These are phyloP conservation scores for Penicillium sp. DNA, from an alignment of 2,329 filamentous ascomycete genomes.

Conservation along the genomic window DNA sequence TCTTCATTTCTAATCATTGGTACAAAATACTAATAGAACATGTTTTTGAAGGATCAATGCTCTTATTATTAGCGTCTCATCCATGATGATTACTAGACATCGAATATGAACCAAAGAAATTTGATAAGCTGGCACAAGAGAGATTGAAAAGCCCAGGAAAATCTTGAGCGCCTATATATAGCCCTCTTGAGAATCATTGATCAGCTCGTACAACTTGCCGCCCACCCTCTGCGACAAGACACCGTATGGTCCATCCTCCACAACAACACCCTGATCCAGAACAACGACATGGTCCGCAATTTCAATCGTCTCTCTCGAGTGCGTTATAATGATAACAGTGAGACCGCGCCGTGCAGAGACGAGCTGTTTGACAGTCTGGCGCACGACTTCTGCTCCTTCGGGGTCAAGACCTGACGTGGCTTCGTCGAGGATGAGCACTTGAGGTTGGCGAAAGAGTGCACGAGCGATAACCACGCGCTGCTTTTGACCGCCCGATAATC, in stretches of 20 bases:
- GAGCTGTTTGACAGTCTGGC: constrained; percentile 60
- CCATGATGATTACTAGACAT: not conserved
- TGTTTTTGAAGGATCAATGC: no score
- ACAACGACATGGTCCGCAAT: constrained; percentile 72
- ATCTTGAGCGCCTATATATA: not conserved
- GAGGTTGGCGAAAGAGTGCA: constrained; percentile 68
- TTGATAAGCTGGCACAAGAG: not conserved
- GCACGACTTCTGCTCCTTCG: constrained; percentile 63
- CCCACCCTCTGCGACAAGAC: constrained; percentile 52
- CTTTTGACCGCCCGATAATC: constrained; percentile 75
- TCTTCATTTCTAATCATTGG: no score
- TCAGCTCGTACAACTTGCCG: constrained; percentile 47
- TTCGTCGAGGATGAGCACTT: constrained; percentile 79
- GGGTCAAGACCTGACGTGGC: constrained; percentile 78
- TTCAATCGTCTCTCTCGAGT: constrained; percentile 81
- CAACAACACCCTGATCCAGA: constrained; percentile 62
- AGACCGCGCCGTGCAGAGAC: constrained; percentile 48
- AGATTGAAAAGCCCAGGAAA: not conserved
- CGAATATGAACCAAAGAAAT: not conserved
- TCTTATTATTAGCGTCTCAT: no score
- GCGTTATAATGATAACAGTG: constrained; percentile 78
- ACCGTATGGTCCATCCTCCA: constrained; percentile 68
- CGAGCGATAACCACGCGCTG: constrained; percentile 80
- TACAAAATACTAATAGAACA: no score
- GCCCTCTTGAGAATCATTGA: constrained; percentile 20